These are phyloP conservation scores for Tothia fuscella DNA, from an alignment of 2,329 filamentous ascomycete genomes.

Conservation along the genomic window DNA sequence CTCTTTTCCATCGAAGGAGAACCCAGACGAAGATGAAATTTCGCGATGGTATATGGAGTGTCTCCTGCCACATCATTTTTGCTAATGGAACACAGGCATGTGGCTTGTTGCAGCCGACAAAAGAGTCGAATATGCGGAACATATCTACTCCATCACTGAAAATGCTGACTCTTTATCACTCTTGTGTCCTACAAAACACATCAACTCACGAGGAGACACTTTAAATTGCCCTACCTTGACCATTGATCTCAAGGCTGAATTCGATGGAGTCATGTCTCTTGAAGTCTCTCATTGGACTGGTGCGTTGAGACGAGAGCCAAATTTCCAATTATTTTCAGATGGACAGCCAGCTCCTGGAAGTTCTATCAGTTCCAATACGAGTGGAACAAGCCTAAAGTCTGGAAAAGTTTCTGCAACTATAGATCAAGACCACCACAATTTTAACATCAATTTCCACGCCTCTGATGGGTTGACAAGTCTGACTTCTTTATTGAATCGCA, in stretches of 20 bases:
- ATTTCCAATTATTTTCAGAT: constrained; percentile 46
- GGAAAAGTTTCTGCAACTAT: constrained; percentile 43
- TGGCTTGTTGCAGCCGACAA: constrained; percentile 52
- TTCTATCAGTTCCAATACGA: constrained; percentile 7
- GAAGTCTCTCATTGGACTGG: constrained; percentile 48
- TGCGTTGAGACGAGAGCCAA: constrained; percentile 38
- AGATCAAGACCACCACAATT: constrained; percentile 35
- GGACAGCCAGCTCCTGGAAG: constrained; percentile 30
- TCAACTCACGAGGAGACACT: constrained; percentile 42
- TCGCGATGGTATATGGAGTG: constrained; percentile 37
- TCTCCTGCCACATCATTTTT: not conserved
- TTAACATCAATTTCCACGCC: constrained; percentile 45
- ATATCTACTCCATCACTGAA: constrained; percentile 43
- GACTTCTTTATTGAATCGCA: constrained; percentile 43
- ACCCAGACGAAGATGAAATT: constrained; percentile 41
- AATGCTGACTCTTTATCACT: constrained; percentile 37
- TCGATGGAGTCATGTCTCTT: constrained; percentile 48
- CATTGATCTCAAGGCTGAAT: constrained; percentile 44
- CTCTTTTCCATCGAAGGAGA: too few species aligned
- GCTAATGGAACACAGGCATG: constrained; percentile 34
- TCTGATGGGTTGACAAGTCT: constrained; percentile 37
- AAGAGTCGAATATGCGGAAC: constrained; percentile 53
- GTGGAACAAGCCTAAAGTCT: constrained; percentile 30
- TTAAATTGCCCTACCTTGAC: constrained; percentile 45
- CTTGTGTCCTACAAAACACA: constrained; percentile 46